Conservation (phyloP, 352 stramenopile species). For the Globisporangium perplexum region DNA sequence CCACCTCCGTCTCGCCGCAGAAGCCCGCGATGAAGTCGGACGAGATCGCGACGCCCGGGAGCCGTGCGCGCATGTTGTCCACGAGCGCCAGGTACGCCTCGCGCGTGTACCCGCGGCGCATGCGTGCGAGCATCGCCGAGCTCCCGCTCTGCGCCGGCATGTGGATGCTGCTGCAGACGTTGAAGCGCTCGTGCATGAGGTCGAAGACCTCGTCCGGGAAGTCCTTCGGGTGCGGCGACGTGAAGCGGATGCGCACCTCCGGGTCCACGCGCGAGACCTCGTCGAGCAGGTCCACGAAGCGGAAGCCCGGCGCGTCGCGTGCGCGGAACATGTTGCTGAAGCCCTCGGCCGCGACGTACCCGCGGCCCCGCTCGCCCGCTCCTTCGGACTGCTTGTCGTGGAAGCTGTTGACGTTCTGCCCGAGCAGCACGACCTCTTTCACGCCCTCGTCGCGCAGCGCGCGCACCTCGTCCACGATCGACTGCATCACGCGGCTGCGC, state of each 20-base stretch:
- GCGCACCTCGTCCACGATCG: slow-evolving; percentile 94
- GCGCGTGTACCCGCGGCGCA: slow-evolving; percentile 95
- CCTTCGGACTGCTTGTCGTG: slow-evolving; percentile 90
- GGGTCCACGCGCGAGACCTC: slow-evolving; percentile 89
- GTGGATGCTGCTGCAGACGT: slow-evolving; percentile 98
- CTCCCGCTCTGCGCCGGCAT: slow-evolving; percentile 97
- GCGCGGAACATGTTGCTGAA: slow-evolving; percentile 95
- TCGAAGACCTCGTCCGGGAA: slow-evolving; percentile 94
- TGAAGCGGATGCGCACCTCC: slow-evolving; percentile 98
- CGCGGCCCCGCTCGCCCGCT: slow-evolving; percentile 53
- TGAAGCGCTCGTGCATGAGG: slow-evolving; percentile 86
- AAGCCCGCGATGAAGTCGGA: slow-evolving; percentile 99
- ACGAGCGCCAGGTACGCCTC: slow-evolving; percentile 97
- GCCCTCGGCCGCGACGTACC: slow-evolving; percentile 84
- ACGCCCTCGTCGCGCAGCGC: slow-evolving; percentile 87
- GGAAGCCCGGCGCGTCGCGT: slow-evolving; percentile 86
- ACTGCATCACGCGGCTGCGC: slow-evolving; percentile 85
- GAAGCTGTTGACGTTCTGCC: slow-evolving; percentile 99
- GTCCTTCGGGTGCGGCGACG: slow-evolving; percentile 98
- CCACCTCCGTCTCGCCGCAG: slow-evolving; percentile 97
- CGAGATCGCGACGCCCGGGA: slow-evolving; percentile 84
- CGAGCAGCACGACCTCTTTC: slow-evolving; percentile 98
- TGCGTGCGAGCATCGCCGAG: slow-evolving; percentile 79
- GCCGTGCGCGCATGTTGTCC: slow-evolving; percentile 83
- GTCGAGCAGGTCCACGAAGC: slow-evolving; percentile 97